Conservation (phyloP, 805 yeast species). For the Candida suzukii region DNA sequence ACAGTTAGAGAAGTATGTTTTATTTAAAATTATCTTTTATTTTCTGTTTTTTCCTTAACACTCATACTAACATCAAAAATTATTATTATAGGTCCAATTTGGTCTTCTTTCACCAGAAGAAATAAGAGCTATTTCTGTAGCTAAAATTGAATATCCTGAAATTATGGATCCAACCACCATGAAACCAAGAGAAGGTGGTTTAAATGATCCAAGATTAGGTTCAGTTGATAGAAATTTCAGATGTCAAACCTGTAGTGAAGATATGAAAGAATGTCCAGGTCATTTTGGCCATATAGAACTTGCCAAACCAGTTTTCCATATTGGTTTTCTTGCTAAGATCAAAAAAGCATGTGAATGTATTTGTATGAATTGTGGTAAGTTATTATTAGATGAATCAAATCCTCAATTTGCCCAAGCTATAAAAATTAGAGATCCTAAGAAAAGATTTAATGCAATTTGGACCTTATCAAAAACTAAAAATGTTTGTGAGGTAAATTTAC, state of each 20-base stretch:
- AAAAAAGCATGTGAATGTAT: conserved; percentile 94
- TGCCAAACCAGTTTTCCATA: conserved; percentile 97
- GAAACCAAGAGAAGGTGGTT: conserved; percentile 93
- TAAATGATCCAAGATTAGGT: conserved; percentile 95
- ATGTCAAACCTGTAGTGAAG: conserved; percentile 99
- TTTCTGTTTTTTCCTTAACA: not conserved
- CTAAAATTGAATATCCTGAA: conserved; percentile 96
- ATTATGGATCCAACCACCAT: conserved; percentile 98
- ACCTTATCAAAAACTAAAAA: conserved; percentile 81
- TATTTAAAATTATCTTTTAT: not conserved
- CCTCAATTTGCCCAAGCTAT: conserved; percentile 82
- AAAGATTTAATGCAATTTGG: conserved; percentile 97
- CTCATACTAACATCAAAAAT: conserved; percentile 5
- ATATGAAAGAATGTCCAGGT: conserved; percentile 99
- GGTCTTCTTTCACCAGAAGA: conserved; percentile 98
- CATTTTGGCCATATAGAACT: conserved; percentile 98
- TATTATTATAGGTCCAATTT: conserved; percentile 64
- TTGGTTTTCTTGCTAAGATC: conserved; percentile 89
- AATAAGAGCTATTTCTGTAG: conserved; percentile 93
- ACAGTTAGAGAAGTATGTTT: conserved; percentile 84
- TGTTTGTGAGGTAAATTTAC: conserved; percentile 92
- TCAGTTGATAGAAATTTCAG: conserved; percentile 94
- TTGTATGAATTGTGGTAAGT: conserved; percentile 98
- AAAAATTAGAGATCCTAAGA: conserved; percentile 86
- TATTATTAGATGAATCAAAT: conserved; percentile 78